A percentile compares a stretch with the other conserved stretches of the same genome.
These are phyloP conservation scores for Russula dissimulans DNA, from an alignment of 768 basidiomycete species.

Conservation along the genomic window DNA sequence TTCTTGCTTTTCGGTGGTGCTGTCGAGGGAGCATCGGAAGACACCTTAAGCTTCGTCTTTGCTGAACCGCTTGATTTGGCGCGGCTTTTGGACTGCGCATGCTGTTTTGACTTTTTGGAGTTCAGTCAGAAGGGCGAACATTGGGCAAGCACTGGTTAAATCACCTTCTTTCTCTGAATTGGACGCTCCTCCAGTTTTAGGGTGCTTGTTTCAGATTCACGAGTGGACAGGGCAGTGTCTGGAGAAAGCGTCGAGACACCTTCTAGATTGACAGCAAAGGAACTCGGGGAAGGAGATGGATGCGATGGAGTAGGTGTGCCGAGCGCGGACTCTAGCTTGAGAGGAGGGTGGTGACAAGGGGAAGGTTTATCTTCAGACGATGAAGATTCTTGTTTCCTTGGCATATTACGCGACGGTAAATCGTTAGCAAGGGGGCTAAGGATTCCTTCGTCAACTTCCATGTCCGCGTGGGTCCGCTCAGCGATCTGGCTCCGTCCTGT, in stretches of 20 bases:
- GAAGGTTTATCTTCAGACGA: neutral
- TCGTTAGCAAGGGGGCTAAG: slow-evolving; percentile 54
- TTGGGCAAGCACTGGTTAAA: neutral
- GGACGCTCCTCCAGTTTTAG: slow-evolving; percentile 17
- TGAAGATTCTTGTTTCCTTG: slow-evolving; percentile 1
- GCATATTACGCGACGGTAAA: slow-evolving; percentile 7
- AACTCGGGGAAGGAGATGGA: slow-evolving; percentile 12
- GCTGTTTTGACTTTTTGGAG: slow-evolving; percentile 18
- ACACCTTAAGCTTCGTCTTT: slow-evolving; percentile 22
- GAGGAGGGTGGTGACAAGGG: neutral
- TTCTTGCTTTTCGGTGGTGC: slow-evolving; percentile 25
- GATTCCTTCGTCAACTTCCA: slow-evolving; percentile 56
- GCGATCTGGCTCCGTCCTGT: neutral
- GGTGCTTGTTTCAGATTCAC: slow-evolving; percentile 3
- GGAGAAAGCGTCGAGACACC: slow-evolving; percentile 51
- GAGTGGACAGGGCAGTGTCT: neutral
- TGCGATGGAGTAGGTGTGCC: slow-evolving; percentile 6
- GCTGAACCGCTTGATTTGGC: slow-evolving; percentile 23
- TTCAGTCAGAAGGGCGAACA: neutral
- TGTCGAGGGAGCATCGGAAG: slow-evolving; percentile 22
- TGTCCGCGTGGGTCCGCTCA: slow-evolving; percentile 32
- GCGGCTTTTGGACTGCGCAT: slow-evolving; percentile 27
- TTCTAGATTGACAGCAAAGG: slow-evolving; percentile 27
- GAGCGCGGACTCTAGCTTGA: slow-evolving; percentile 1
- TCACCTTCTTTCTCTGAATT: slow-evolving; percentile 23